phyloP scores from a whole-genome alignment of 257 asterid species.

The Galeopsis tetrahit region DNA sequence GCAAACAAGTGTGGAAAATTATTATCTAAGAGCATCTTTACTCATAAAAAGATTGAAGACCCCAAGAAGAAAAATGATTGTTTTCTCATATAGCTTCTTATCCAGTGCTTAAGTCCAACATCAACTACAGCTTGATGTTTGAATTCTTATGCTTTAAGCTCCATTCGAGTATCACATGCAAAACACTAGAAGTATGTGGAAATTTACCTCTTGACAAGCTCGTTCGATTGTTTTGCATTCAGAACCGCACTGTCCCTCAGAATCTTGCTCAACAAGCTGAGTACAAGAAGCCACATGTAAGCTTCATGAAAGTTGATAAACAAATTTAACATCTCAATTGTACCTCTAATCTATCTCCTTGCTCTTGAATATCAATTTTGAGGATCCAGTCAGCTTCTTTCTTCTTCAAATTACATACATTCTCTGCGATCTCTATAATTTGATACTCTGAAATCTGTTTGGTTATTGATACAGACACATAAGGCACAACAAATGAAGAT shows the following conservation, averaged over 20 bases:
- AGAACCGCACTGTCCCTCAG: conserved; percentile 91
- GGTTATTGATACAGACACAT: conserved; percentile 17
- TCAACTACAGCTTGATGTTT: background rate
- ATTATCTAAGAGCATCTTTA: background rate
- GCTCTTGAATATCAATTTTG: conserved; percentile 88
- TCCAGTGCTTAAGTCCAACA: background rate
- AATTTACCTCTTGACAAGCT: conserved; percentile 92
- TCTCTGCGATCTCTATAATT: conserved; percentile 91
- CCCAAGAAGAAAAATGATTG: background rate
- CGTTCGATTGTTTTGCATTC: conserved; percentile 97
- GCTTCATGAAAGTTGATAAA: conserved; percentile 18
- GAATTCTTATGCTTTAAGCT: background rate
- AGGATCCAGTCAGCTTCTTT: conserved; percentile 98
- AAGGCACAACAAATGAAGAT: conserved; percentile 13
- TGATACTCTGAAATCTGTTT: conserved; percentile 79
- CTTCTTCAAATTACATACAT: conserved; percentile 94
- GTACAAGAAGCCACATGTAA: conserved; percentile 36
- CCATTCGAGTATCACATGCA: background rate
- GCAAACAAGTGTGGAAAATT: background rate
- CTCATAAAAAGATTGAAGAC: background rate
- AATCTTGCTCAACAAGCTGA: conserved; percentile 93
- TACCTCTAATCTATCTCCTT: conserved; percentile 72
- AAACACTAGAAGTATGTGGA: background rate
- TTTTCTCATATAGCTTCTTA: background rate
- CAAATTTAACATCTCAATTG: conserved; percentile 2